phyloP scores from a whole-genome alignment of 176 grass and related monocot species.

The Elaeis guineensis region DNA sequence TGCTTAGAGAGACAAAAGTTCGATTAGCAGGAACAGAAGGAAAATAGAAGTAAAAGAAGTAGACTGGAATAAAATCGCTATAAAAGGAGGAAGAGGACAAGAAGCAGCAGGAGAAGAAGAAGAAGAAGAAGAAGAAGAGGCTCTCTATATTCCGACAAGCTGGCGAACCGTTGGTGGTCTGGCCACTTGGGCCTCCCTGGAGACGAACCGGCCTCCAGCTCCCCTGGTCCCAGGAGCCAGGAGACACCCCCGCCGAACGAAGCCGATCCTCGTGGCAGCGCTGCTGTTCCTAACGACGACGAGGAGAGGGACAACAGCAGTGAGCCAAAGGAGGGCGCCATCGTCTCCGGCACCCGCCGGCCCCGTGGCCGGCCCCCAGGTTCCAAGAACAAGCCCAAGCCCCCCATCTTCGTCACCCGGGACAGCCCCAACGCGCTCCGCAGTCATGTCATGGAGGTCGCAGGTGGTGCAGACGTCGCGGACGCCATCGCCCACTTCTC shows the following conservation, averaged over 20 bases:
- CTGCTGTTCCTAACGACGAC: slow-evolving; percentile 22
- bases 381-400: slow-evolving; percentile 85
- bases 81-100: neutral
- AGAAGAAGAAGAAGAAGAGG: neutral
- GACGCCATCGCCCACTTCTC: slow-evolving; percentile 81
- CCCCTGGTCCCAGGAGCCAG: slow-evolving; percentile 30
- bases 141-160: slow-evolving; percentile 9
- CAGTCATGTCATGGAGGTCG: slow-evolving; percentile 79
- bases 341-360: slow-evolving; percentile 46
- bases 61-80: too few species aligned
- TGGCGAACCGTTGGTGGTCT: slow-evolving; percentile 95
- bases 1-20: too few species aligned
- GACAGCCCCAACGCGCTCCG: slow-evolving; percentile 79
- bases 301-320: slow-evolving; percentile 33
- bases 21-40: too few species aligned
- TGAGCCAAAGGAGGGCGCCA: slow-evolving; percentile 55
- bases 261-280: slow-evolving; percentile 24
- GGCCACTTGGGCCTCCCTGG: slow-evolving; percentile 50
- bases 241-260: slow-evolving; percentile 12
- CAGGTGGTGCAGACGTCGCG: slow-evolving; percentile 61
- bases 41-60: too few species aligned
- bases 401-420: slow-evolving; percentile 74
- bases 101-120: neutral
- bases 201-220: slow-evolving; percentile 45
- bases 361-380: slow-evolving; percentile 64